phyloP scores from a whole-genome alignment of 805 yeast genomes.

The Pichia phayaonensis region DNA sequence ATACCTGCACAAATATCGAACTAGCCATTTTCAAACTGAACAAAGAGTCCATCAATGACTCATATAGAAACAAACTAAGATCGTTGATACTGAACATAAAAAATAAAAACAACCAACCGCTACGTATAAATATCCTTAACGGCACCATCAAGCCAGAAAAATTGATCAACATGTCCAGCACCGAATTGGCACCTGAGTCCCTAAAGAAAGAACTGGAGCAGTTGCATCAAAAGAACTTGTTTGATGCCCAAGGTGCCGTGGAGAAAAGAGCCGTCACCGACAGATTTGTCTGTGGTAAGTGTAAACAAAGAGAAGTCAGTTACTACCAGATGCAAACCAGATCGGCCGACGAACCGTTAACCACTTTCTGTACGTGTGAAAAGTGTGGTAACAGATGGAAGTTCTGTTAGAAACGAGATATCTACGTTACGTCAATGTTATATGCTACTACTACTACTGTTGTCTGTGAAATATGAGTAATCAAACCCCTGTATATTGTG shows the following conservation, averaged over 20 bases:
- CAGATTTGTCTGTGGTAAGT: conserved; percentile 94
- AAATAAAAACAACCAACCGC: conserved; percentile 82
- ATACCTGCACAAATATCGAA: conserved; percentile 67
- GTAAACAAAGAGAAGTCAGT: conserved; percentile 94
- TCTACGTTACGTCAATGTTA: no score
- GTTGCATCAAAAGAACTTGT: conserved; percentile 79
- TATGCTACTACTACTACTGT: no score
- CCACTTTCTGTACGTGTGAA: conserved; percentile 97
- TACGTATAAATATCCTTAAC: conserved; percentile 58
- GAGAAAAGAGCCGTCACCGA: conserved; percentile 95
- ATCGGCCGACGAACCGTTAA: conserved; percentile 97
- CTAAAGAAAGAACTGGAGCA: conserved; percentile 79
- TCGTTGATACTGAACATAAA: conserved; percentile 81
- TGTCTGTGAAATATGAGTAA: background rate
- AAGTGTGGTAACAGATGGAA: conserved; percentile 98
- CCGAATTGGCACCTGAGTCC: conserved; percentile 91
- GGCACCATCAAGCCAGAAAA: conserved; percentile 61
- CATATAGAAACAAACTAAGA: conserved; percentile 76
- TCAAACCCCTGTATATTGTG: background rate
- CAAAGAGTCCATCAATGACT: conserved; percentile 46
- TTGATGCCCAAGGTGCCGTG: conserved; percentile 96
- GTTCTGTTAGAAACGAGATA: conserved; percentile 67
- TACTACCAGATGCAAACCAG: conserved; percentile 97
- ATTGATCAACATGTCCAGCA: conserved; percentile 78
- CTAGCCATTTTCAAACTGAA: conserved; percentile 56